phyloP scores from a whole-genome alignment of 352 stramenopile species.

The Elongisporangium undulatum region DNA sequence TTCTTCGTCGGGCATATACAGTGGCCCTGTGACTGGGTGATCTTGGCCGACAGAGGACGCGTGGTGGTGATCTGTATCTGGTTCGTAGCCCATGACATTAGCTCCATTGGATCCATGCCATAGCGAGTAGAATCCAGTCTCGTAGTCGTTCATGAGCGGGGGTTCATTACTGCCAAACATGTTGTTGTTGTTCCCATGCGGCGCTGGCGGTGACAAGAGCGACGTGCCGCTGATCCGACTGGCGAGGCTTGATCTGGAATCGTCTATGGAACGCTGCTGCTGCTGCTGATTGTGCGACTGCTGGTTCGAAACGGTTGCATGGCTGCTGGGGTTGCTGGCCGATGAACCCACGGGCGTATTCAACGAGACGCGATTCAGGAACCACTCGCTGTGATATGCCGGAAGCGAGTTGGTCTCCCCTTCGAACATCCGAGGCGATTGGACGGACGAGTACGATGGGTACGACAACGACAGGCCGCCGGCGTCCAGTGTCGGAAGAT shows the following conservation, averaged over 20 bases:
- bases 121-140: constrained; percentile 63
- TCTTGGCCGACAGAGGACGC: not conserved
- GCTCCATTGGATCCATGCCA: constrained; percentile 42
- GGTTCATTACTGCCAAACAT: constrained; percentile 50
- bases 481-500: constrained; percentile 13
- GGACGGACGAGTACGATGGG: not conserved
- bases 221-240: not conserved
- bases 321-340: not conserved
- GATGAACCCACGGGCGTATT: not conserved
- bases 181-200: not conserved
- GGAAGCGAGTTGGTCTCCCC: not conserved
- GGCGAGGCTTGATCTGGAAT: not conserved
- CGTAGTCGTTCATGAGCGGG: constrained; percentile 31
- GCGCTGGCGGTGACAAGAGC: not conserved
- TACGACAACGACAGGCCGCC: not conserved
- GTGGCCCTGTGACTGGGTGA: not conserved
- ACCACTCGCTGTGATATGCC: not conserved
- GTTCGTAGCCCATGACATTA: constrained; percentile 49
- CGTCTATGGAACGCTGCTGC: not conserved
- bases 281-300: not conserved
- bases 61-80: constrained; percentile 21
- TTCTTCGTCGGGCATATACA: constrained; percentile 46
- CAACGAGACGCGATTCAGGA: not conserved
- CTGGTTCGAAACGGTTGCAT: not conserved
- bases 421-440: not conserved